Evolutionary conservation across 176 grass and related monocot species (phyloP).

Genomic region (Pontederia crassipes): DNA sequence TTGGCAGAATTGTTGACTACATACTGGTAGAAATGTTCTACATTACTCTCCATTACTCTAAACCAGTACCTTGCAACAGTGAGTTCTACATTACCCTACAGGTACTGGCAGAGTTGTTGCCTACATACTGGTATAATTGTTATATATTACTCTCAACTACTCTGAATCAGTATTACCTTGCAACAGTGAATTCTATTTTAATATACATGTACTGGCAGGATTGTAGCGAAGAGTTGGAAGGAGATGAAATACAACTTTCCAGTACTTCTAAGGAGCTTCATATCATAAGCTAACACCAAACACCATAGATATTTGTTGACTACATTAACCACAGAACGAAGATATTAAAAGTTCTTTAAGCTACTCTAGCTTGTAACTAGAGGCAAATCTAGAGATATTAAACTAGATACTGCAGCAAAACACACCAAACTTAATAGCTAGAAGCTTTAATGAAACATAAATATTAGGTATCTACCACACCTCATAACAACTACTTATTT

Average conservation of each 20-base stretch:
- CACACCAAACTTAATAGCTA: constrained; percentile 11
- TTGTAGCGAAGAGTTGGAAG: background rate
- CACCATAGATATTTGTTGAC: constrained; percentile 14
- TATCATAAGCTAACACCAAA: background rate
- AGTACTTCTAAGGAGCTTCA: background rate
- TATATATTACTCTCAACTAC: background rate
- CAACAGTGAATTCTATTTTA: background rate
- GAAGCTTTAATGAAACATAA: constrained; percentile 9
- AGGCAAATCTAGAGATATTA: constrained; percentile 5
- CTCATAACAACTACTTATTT: constrained; percentile 14
- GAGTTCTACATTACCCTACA: background rate
- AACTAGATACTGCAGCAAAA: background rate
- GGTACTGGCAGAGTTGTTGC: background rate
- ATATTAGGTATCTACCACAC: constrained; percentile 2
- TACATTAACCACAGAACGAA: constrained; percentile 1
- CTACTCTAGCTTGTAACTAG: constrained; percentile 18
- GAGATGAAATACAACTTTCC: background rate
- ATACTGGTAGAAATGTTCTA: background rate
- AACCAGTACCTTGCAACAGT: background rate
- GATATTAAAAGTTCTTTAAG: background rate
- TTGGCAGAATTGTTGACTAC: background rate
- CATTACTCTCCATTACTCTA: too few relatives aligned
- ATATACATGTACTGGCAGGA: background rate
- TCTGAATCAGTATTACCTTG: background rate
- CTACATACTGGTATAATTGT: too few relatives aligned